Evolutionary conservation across 495 filamentous ascomycete species (phyloP).

Genomic region (Neurospora tetraspora): DNA sequence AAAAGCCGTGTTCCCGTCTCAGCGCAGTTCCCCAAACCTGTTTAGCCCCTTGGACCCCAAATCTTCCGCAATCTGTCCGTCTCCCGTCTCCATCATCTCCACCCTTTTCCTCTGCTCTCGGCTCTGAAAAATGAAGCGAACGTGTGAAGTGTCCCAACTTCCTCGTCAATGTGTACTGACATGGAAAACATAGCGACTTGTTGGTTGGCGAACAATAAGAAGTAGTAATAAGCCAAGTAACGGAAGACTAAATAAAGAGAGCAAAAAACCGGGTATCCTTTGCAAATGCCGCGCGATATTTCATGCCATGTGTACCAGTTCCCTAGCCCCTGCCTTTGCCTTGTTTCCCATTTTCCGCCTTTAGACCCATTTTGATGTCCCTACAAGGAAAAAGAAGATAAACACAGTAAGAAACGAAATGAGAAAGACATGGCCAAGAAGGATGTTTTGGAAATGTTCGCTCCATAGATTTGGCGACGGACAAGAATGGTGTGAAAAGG

Average conservation of each 20-base stretch:
- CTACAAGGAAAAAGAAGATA: background rate
- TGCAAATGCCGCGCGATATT: background rate
- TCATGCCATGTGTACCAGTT: background rate
- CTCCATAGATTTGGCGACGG: background rate
- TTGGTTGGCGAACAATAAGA: background rate
- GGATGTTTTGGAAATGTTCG: background rate
- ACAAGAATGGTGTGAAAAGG: background rate
- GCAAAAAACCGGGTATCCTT: background rate
- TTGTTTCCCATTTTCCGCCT: background rate
- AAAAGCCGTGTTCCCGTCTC: background rate
- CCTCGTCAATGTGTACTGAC: background rate
- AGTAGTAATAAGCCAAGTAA: background rate
- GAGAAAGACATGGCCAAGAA: background rate
- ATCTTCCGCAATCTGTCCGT: background rate
- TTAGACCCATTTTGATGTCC: background rate
- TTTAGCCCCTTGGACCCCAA: background rate
- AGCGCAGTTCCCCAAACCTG: background rate
- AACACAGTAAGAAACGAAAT: background rate
- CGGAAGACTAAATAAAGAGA: background rate
- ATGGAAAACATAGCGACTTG: background rate
- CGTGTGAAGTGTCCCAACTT: background rate
- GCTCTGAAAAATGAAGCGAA: background rate
- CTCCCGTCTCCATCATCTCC: background rate
- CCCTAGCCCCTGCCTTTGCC: background rate
- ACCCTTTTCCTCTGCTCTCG: background rate